phyloP scores from a whole-genome alignment of 2,329 filamentous ascomycete genomes.

The Cladosporium phlei region DNA sequence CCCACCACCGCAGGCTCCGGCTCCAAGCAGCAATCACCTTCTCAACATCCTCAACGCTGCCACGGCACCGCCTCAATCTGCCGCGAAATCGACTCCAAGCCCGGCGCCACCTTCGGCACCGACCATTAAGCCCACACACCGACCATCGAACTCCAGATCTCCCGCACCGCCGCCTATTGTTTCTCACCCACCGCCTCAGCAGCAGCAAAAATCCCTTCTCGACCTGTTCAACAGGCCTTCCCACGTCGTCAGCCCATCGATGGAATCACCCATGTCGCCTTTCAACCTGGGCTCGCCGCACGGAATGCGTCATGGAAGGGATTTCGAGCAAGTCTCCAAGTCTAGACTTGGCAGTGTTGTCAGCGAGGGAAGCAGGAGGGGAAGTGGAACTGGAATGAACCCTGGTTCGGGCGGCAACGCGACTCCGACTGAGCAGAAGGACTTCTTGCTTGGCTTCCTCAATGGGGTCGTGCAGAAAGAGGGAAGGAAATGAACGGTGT shows the following conservation, averaged over 20 bases:
- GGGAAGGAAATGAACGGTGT: conserved; percentile 15
- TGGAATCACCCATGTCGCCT: conserved; percentile 29
- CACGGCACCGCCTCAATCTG: too few relatives aligned
- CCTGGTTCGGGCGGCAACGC: conserved; percentile 14
- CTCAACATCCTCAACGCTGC: conserved; percentile 15
- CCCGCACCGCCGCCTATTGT: conserved; percentile 11
- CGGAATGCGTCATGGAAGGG: conserved; percentile 12
- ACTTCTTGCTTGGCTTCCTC: conserved; percentile 33
- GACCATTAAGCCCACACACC: conserved; percentile 21
- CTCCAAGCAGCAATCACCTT: not conserved
- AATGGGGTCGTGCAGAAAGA: conserved; percentile 34
- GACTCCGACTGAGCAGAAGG: conserved; percentile 31
- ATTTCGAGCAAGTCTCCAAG: conserved; percentile 14
- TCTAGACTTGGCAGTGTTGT: conserved; percentile 24
- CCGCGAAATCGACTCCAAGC: too few relatives aligned
- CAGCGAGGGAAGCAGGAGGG: conserved; percentile 6
- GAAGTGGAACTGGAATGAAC: not conserved
- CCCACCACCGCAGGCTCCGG: not conserved
- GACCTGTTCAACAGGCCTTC: conserved; percentile 26
- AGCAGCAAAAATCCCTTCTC: conserved; percentile 24
- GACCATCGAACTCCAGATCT: conserved; percentile 13
- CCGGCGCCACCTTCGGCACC: conserved; percentile 26
- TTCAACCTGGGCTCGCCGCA: conserved; percentile 29
- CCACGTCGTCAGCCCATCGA: conserved; percentile 17
- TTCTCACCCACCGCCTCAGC: conserved; percentile 15